Conservation (phyloP, 805 yeast species). For the Saturnispora silvae region DNA sequence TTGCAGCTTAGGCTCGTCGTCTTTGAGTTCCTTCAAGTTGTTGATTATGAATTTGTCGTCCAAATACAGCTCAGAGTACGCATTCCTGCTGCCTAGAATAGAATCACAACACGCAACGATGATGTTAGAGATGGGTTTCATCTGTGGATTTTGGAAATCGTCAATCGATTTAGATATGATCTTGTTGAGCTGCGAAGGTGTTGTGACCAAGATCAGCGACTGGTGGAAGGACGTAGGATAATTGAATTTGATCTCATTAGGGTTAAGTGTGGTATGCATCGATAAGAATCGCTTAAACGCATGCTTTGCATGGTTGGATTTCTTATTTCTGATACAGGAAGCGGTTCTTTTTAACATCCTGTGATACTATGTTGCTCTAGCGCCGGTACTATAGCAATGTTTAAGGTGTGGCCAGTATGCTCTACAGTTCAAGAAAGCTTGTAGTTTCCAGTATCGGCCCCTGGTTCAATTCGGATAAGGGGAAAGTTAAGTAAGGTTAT, state of each 20-base stretch:
- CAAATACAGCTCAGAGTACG: constrained; percentile 22
- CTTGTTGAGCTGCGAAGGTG: constrained; percentile 21
- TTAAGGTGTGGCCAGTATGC: no score
- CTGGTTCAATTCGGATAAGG: no score
- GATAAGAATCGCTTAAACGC: constrained; percentile 6
- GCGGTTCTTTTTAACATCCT: no score
- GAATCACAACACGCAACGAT: constrained; percentile 23
- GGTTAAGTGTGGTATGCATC: constrained; percentile 17
- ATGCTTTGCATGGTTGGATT: no score
- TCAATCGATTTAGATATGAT: constrained; percentile 12
- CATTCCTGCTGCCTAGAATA: constrained; percentile 18
- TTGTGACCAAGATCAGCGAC: constrained; percentile 20
- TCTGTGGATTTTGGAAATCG: constrained; percentile 3
- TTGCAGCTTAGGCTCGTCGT: neutral
- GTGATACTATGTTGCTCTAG: no score
- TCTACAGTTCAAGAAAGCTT: no score
- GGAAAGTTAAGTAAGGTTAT: no score
- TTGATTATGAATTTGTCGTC: constrained; percentile 11
- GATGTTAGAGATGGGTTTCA: constrained; percentile 11
- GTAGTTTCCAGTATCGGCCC: no score
- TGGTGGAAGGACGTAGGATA: constrained; percentile 10
- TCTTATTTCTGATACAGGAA: no score
- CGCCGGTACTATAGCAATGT: no score
- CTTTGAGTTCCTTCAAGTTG: constrained; percentile 11
- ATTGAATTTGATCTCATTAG: constrained; percentile 6